phyloP scores from a whole-genome alignment of 2,329 filamentous ascomycete species.

The Aspergillus spinulosporus region DNA sequence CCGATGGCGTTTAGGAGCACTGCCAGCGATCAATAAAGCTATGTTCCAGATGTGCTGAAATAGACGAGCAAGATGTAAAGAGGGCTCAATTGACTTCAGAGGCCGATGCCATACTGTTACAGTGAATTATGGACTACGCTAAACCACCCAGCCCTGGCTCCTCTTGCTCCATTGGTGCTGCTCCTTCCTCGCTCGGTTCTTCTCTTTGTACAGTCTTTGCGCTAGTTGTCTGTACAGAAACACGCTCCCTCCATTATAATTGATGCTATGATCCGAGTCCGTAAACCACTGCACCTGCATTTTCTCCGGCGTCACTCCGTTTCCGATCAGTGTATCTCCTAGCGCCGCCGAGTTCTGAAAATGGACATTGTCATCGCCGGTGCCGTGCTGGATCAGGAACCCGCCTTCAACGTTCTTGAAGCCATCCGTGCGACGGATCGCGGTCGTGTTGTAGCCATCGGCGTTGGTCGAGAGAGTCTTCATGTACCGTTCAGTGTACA shows the following conservation, averaged over 20 bases:
- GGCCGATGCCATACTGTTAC: not conserved
- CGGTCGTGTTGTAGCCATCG: constrained; percentile 61
- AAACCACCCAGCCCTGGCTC: not conserved
- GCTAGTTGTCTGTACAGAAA: constrained; percentile 66
- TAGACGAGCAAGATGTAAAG: no score
- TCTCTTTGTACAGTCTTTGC: constrained; percentile 62
- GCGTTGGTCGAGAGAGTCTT: constrained; percentile 59
- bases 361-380: constrained; percentile 71
- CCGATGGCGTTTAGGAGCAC: no score
- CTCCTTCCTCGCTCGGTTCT: constrained; percentile 47
- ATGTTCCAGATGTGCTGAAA: no score
- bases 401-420: constrained; percentile 64
- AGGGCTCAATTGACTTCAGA: no score
- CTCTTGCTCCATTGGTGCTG: constrained; percentile 49
- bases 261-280: constrained; percentile 64
- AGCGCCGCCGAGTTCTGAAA: constrained; percentile 66
- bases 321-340: constrained; percentile 61
- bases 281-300: constrained; percentile 66
- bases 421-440: constrained; percentile 58
- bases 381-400: constrained; percentile 65
- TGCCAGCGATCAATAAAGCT: no score
- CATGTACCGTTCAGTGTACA: constrained; percentile 75
- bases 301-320: constrained; percentile 60
- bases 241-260: constrained; percentile 55
- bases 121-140: not conserved